These are phyloP conservation scores for Chenopodium suecicum DNA, from an alignment of 148 eudicot genomes.

Conservation along the genomic window DNA sequence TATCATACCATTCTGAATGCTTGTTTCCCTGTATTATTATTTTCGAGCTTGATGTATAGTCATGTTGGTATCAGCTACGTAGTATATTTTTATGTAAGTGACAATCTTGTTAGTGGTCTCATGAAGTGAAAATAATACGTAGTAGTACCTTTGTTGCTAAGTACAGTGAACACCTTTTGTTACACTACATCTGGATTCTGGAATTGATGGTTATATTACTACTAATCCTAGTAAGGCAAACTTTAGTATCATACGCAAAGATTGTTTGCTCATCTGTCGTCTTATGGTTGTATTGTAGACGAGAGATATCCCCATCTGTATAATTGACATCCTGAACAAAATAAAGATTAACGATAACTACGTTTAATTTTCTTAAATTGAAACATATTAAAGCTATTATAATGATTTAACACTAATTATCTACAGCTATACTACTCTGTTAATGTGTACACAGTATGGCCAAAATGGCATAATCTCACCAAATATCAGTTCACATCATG, in stretches of 20 bases:
- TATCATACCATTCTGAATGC: neutral
- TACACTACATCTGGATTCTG: neutral
- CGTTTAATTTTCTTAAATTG: too few species aligned
- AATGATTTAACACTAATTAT: too few species aligned
- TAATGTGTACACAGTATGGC: neutral
- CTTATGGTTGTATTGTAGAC: too few species aligned
- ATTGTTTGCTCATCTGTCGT: too few species aligned
- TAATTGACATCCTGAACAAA: too few species aligned
- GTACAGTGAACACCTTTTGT: neutral
- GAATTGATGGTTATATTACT: too few species aligned
- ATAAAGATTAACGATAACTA: too few species aligned
- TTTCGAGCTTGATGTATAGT: neutral
- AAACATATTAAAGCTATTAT: too few species aligned
- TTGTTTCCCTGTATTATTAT: neutral
- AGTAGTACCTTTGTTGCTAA: neutral
- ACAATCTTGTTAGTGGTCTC: neutral
- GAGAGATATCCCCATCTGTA: too few species aligned
- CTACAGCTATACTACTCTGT: neutral
- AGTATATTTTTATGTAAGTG: neutral
- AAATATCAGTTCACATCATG: conserved; percentile 3
- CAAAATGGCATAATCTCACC: conserved; percentile 14
- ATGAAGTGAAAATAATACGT: neutral
- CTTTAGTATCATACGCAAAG: too few species aligned
- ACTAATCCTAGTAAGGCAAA: neutral
- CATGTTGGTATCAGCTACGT: too few species aligned